Evolutionary conservation across 78 protist species (phyloP), one percentile per base, ranked within the genome.

Genomic region (Corallochytrium limacisporum): DNA sequence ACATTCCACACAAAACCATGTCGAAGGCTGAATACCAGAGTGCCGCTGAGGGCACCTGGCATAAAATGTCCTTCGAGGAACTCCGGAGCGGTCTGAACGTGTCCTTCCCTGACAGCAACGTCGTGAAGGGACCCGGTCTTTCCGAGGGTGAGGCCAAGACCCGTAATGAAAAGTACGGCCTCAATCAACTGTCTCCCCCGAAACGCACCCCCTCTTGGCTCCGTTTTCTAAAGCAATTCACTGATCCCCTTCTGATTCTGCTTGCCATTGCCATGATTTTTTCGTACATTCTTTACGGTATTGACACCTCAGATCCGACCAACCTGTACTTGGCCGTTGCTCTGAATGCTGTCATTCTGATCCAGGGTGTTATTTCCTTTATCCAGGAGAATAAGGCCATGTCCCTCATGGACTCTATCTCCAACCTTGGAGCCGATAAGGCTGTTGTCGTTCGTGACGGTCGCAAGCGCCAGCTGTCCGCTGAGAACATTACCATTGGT

Each of bases 321-420:
- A 44, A 69, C 43, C n/a, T n/a, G n/a, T n/a, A n/a, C n/a, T 69
- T 91, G 9, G 92, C 93, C n/a, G 47, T 94, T 54, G 91, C 87
- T 28, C 78, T 91, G 65, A 4, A 59, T 28, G 65, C 63, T 38
- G 91, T 94, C 18, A 87, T 91, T n/a, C 0, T 90, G 16, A 31
- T 87, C 42, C 88, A 87, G 22, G 82, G 82, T 56, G 49, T 66
- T 35, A 80, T 94, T 68, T 44, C 87, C 8, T 87, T 22, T 75
- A 38, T 69, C 28, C 97, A 92, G 80, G 84, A 90, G 39, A 63
- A 43, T 9, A 77, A 81, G 62, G 59, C 91, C 2, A 39, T 48
- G 16, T 18, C 49, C 28, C 79, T 87, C 32, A 84, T 95, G 96
- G 88, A 37, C 6, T 61, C 69, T 15, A 82, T 92, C 74, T 55